Evolutionary conservation across 805 yeast genomes (phyloP), one percentile per base, ranked within the genome.

Genomic region (Martiniozyma abietophila): DNA sequence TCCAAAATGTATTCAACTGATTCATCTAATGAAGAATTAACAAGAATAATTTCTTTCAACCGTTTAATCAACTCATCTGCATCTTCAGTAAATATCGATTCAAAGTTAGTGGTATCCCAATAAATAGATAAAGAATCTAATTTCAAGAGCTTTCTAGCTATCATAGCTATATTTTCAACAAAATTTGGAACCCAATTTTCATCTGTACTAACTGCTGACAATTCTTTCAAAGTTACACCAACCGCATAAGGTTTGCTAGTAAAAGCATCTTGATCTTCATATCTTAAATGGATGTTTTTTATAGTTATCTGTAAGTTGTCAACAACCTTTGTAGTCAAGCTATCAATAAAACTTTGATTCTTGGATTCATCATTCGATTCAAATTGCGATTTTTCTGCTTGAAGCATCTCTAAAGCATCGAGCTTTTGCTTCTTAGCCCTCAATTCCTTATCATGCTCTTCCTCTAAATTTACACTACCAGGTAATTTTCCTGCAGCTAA

Each of bases 221-320:
- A 64, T 58, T 92, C 97, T 27, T 74, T 71, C 31, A 92, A 65
- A 0, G 94, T 80, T 12, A 85, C 47, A 4, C 99, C 99, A 25
- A 86, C 58, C 0, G 96, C 67, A 45, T 82, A 83, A 3, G 96
- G 94, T 20, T 54, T 51, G 38, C 76, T 80, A 0, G 94, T 77
- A 44, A 84, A 76, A 4, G 74, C 68, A 27, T 71, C 63, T 6
- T 69, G 62, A 58, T 92, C 98, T 50, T 94, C 98, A 50, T 88
- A 92, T 38, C 98, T 68, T 15, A 92, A 56, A 55, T 92, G 99
- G 43, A 92, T 92, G 51, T 84, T 85, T 47, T 78, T 83, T 44
- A 92, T 83, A 2, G 95, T 82, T 9, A 92, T 71, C 55, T 92
- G 98, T 34, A 94, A 61, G 51, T 92, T 92, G 56, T 92, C 97